These are phyloP conservation scores for Coemansia sp. DNA, from an alignment of 192 early-diverging fungal genomes.

Conservation along the genomic window DNA sequence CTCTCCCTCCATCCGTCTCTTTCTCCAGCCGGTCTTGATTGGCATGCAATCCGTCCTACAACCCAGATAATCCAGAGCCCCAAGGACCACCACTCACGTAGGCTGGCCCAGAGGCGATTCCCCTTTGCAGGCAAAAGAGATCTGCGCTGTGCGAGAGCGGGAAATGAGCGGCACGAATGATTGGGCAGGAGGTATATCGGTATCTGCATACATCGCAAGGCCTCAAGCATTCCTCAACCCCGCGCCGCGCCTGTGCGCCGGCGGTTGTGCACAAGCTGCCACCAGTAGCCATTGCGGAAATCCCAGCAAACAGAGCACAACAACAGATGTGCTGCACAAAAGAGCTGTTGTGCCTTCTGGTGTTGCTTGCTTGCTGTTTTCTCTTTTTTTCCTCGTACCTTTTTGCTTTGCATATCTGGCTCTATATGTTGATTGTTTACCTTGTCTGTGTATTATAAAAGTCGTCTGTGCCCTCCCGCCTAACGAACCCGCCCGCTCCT, in stretches of 20 bases:
- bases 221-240: not conserved
- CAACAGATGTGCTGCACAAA: not conserved
- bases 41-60: no score
- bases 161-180: not conserved
- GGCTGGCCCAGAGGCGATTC: no score
- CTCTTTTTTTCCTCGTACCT: slow-evolving; percentile 1
- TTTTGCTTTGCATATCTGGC: not conserved
- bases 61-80: no score
- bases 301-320: no score
- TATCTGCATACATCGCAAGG: slow-evolving; percentile 17
- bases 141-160: not conserved
- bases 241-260: no score
- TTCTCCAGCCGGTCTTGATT: no score
- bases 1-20: not conserved
- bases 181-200: slow-evolving; percentile 9
- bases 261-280: no score
- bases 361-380: not conserved
- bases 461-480: not conserved
- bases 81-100: no score
- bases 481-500: not conserved
- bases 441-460: not conserved
- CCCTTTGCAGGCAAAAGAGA: not conserved
- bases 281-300: no score
- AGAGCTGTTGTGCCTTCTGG: not conserved
- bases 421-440: not conserved